A percentile compares a stretch with the other conserved stretches of the same genome.
phyloP scores from a whole-genome alignment of 148 eudicot genomes.

The Drosera capensis region DNA sequence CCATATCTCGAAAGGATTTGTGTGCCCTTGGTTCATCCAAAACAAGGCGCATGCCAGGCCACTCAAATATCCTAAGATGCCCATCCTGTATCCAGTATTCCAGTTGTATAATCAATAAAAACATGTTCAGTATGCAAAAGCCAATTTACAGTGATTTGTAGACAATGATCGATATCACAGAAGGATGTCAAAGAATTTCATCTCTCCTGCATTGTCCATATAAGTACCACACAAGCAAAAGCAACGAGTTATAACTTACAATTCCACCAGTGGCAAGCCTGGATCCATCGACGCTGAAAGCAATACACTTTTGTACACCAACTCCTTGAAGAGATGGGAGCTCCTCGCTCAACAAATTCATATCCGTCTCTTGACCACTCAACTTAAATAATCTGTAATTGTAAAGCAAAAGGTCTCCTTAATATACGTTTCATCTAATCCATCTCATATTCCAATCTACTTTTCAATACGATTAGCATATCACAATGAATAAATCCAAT shows the following conservation, averaged over 20 bases:
- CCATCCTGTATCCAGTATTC: constrained; percentile 71
- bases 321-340: constrained; percentile 47
- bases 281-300: constrained; percentile 82
- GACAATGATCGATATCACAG: background rate
- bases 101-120: constrained; percentile 9
- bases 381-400: constrained; percentile 54
- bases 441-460: too few species aligned
- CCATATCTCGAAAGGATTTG: constrained; percentile 86
- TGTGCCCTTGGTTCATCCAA: constrained; percentile 86
- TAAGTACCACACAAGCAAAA: background rate
- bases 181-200: background rate
- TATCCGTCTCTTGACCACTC: constrained; percentile 23
- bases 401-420: too few species aligned
- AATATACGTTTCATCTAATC: too few species aligned
- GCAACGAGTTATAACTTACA: constrained; percentile 22
- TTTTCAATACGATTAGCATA: too few species aligned
- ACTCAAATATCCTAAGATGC: constrained; percentile 81
- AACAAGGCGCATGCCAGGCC: constrained; percentile 78
- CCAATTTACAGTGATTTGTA: background rate
- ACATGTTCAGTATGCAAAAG: too few species aligned
- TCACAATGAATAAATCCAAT: too few species aligned
- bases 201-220: background rate
- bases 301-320: constrained; percentile 62
- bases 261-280: constrained; percentile 79
- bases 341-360: constrained; percentile 43